These are phyloP conservation scores for Prunella vulgaris DNA, from an alignment of 257 asterid species.

Conservation along the genomic window DNA sequence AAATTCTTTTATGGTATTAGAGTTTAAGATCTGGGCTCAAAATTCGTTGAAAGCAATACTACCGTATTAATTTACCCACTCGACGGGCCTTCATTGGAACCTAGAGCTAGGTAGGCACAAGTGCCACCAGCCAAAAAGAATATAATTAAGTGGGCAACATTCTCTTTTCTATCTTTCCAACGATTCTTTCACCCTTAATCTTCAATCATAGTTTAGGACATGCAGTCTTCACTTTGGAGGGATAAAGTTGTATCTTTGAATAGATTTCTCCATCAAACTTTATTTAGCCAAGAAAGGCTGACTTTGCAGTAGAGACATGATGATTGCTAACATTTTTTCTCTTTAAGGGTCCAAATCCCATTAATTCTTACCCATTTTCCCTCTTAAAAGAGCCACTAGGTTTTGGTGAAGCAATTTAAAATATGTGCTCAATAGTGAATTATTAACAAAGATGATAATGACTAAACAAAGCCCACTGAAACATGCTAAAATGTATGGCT, in stretches of 20 bases:
- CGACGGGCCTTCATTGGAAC: conserved; percentile 15
- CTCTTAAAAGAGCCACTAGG: conserved; percentile 12
- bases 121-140: conserved; percentile 24
- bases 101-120: conserved; percentile 26
- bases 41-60: too few relatives aligned
- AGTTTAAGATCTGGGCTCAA: too few relatives aligned
- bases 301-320: conserved; percentile 48
- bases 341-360: conserved; percentile 34
- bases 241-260: background rate
- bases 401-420: conserved; percentile 11
- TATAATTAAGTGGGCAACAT: conserved; percentile 26
- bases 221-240: conserved; percentile 49
- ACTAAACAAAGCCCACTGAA: conserved; percentile 14
- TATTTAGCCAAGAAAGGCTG: conserved; percentile 32
- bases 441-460: conserved; percentile 1
- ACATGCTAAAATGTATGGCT: conserved; percentile 9
- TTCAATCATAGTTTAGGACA: conserved; percentile 42
- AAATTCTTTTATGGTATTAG: too few relatives aligned
- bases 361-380: conserved; percentile 31
- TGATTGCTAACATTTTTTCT: conserved; percentile 43
- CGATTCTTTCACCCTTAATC: conserved; percentile 10
- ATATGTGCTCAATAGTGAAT: background rate
- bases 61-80: too few relatives aligned
- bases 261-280: background rate
- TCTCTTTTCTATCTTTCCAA: conserved; percentile 27